Conservation (phyloP, 225 moss, liverwort and hornwort species). For the Takakia lepidozioides region DNA sequence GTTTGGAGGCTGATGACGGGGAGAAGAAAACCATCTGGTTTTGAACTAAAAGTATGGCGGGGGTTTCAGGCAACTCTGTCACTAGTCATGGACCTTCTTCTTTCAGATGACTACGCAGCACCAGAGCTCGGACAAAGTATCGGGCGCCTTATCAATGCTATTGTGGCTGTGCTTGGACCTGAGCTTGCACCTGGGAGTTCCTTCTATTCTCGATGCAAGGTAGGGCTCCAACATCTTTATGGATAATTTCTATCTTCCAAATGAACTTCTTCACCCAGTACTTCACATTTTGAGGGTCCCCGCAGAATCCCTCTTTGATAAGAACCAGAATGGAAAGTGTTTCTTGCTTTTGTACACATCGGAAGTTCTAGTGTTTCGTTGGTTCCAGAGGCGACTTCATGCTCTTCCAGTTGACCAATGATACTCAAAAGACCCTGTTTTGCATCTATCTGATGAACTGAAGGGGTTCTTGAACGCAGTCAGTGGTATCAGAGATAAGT, state of each 20-base stretch:
- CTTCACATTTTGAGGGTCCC: too few species aligned
- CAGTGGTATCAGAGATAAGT: slow-evolving; percentile 88
- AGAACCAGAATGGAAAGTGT: not conserved
- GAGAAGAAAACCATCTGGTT: not conserved
- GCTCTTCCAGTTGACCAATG: too few species aligned
- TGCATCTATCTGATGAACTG: too few species aligned
- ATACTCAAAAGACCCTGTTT: too few species aligned
- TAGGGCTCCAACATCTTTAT: slow-evolving; percentile 11
- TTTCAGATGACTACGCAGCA: slow-evolving; percentile 79
- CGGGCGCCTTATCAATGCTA: slow-evolving; percentile 92
- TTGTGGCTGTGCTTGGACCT: slow-evolving; percentile 96
- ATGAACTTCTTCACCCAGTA: too few species aligned
- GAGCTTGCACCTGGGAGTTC: slow-evolving; percentile 94
- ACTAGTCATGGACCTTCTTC: slow-evolving; percentile 89
- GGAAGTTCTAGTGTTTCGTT: not conserved
- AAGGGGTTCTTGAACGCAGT: slow-evolving; percentile 34
- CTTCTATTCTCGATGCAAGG: slow-evolving; percentile 94
- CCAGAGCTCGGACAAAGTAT: slow-evolving; percentile 89
- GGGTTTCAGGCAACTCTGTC: slow-evolving; percentile 69
- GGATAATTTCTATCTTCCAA: too few species aligned
- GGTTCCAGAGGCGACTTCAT: too few species aligned
- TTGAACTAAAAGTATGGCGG: slow-evolving; percentile 6
- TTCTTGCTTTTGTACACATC: not conserved
- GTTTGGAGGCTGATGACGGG: not conserved
- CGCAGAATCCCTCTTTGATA: too few species aligned